phyloP scores from a whole-genome alignment of 768 basidiomycete species.

The Scleroderma bovista region DNA sequence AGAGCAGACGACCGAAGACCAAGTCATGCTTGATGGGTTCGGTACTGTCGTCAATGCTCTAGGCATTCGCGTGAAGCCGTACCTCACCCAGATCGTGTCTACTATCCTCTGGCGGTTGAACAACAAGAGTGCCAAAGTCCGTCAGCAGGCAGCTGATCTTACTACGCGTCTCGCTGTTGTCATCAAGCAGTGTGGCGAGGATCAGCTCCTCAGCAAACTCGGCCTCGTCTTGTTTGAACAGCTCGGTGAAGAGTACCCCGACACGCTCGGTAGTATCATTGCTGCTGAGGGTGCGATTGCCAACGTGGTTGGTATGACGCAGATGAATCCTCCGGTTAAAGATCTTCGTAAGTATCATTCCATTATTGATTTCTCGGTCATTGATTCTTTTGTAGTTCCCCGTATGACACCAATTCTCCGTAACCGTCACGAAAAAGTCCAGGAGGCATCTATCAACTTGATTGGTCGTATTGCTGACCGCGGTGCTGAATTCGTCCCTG shows the following conservation, averaged over 20 bases:
- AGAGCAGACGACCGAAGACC: conserved; percentile 98
- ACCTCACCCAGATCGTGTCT: conserved; percentile 97
- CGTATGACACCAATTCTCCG: conserved; percentile 99
- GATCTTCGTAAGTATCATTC: conserved; percentile 76
- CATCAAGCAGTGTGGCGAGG: conserved; percentile 98
- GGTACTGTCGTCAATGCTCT: conserved; percentile 97
- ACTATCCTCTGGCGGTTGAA: conserved; percentile 98
- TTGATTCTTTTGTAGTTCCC: conserved; percentile 57
- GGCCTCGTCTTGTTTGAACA: conserved; percentile 98
- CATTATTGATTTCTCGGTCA: background rate
- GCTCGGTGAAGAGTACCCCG: conserved; percentile 98
- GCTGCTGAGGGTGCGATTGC: conserved; percentile 98
- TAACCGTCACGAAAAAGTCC: conserved; percentile 98
- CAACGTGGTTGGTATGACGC: conserved; percentile 99
- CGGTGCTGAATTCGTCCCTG: conserved; percentile 97
- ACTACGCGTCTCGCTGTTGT: conserved; percentile 94
- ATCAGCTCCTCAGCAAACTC: conserved; percentile 90
- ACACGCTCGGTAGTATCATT: conserved; percentile 98
- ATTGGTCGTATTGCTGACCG: conserved; percentile 99
- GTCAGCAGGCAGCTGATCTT: conserved; percentile 98
- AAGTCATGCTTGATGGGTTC: conserved; percentile 98
- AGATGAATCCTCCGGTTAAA: conserved; percentile 99
- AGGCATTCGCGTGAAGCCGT: conserved; percentile 94
- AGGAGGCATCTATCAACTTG: conserved; percentile 98
- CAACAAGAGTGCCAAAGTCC: conserved; percentile 99